Base-by-base conservation (phyloP, 1,139 yeast species). In the Pichia sp. region DNA sequence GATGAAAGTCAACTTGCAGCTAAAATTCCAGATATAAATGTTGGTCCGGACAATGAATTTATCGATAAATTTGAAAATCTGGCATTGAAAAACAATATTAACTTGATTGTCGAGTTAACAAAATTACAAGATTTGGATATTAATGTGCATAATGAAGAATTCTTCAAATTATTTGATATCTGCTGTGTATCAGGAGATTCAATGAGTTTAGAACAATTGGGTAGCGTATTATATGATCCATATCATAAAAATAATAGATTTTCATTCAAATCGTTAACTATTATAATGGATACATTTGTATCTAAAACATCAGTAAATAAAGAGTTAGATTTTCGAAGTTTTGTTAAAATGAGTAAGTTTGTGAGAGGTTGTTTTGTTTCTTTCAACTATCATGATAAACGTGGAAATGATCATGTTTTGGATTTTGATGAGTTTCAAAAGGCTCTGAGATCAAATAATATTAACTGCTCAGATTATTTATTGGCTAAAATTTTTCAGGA, bases 291-390 rank as follows among this genome's bases (percentile, higher is more conserved):
- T 9, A 50, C 55, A 1, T 57, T 56, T 41, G 39, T 42, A 7
- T 37, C 49, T 6, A 27, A 27, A 15, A 10, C 40, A 5, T 11
- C 37, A 6, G 20, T 42, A 6, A 30, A 35, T 4, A 33, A 32
- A 11, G 50, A 51, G 21, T 31, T 56, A 27, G 55, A 56, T 43
- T 55, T 54, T 21, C 43, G 57, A 15, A 45, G 48, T 25, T 59
- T 59, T 38, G 50, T 59, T 14, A 49, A 48, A 18, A 33, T 58
- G 41, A 50, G 57, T 34, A 43, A 40, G 8, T 59, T 58, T 38
- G 26, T 58, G 16, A 55, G 57, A 38, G 61, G 61, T 3, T 58
- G 61, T 43, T 52, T 45, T 37, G 50, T 48, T 3, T 54, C 59
- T 9, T 58, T 58, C 38, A 48, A 48, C 13, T 53, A 47, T 44